Evolutionary conservation across 306 rosid species (phyloP), one percentile per base, ranked within the genome.

Genomic region (Dalbergia oliveri): DNA sequence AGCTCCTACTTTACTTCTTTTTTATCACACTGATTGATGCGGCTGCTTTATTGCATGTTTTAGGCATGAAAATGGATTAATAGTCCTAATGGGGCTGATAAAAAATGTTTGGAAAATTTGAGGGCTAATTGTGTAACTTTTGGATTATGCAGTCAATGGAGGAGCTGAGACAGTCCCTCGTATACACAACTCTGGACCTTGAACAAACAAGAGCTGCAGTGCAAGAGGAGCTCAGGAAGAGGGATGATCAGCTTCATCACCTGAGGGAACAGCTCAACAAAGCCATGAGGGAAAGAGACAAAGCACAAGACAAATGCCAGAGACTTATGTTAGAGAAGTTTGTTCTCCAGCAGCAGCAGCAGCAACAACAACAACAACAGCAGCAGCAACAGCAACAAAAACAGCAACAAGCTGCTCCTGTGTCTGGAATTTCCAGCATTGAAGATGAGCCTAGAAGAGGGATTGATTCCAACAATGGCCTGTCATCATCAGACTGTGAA

Each of bases 361-460:
- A 21, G 23, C 23, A 21, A 21, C 23, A 84, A 2, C n/a, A n/a
- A 9, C 87, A 88, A 1, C 85, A 84, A 2, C 81, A 79, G 19
- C 82, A 79, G 7, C 76, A 77, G 4, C 85, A 87, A 11, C 87
- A 83, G 3, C 88, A 86, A 9, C 87, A 88, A 1, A 85, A 84
- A 2, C 81, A 79, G 19, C 82, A 79, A 6, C 76, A 77, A 68
- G 69, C 88, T 31, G 92, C 88, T 81, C 97, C 93, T 23, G 61
- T 88, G 2, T 95, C 99, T 53, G 98, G 96, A 50, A 84, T 93
- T 66, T 95, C 99, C 1, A 93, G 98, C 91, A 87, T 93, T 79
- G 99, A 96, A 79, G 99, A 96, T 83, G 99, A 96, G 33, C 92
- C 91, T 78, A 90, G 95, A 65, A 89, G 92, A 83, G 93, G 94